Percentiles rank a stretch among this genome's conserved stretches.
These are phyloP conservation scores for Diplocarpon rosae DNA, from an alignment of 2,329 filamentous ascomycete genomes.

Conservation along the genomic window DNA sequence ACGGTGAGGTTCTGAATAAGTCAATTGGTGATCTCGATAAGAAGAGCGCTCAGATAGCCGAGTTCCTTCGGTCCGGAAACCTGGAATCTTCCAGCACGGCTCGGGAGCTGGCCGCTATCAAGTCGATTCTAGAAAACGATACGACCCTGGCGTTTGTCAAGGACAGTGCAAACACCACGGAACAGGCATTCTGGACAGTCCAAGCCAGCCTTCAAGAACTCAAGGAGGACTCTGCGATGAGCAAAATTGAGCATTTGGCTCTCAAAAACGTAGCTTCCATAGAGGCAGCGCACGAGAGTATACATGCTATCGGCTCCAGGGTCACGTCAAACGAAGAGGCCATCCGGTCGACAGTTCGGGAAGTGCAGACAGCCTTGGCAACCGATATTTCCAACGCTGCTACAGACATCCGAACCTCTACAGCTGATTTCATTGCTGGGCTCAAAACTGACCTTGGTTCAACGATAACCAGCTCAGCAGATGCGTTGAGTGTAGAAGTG, in stretches of 20 bases:
- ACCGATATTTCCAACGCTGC: slow-evolving; percentile 5
- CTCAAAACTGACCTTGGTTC: slow-evolving; percentile 10
- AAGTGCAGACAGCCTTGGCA: slow-evolving; percentile 6
- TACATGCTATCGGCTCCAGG: slow-evolving; percentile 7
- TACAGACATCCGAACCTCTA: slow-evolving; percentile 3
- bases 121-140: background rate
- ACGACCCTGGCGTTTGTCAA: background rate
- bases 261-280: slow-evolving; percentile 5
- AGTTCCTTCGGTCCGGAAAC: background rate
- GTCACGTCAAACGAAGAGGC: slow-evolving; percentile 9
- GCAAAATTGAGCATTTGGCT: slow-evolving; percentile 1
- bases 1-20: background rate
- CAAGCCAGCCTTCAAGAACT: background rate
- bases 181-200: background rate
- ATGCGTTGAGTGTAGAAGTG: slow-evolving; percentile 6
- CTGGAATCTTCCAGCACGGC: background rate
- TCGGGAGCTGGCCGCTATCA: background rate
- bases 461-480: slow-evolving; percentile 6
- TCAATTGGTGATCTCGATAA: background rate
- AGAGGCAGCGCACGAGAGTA: slow-evolving; percentile 6
- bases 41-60: background rate
- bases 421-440: slow-evolving; percentile 5
- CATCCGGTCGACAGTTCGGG: slow-evolving; percentile 4
- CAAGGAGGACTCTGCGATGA: slow-evolving; percentile 2
- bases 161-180: background rate